Evolutionary conservation across 805 yeast species (phyloP), one percentile per base, ranked within the genome.

Genomic region (Lipomyces kockii): DNA sequence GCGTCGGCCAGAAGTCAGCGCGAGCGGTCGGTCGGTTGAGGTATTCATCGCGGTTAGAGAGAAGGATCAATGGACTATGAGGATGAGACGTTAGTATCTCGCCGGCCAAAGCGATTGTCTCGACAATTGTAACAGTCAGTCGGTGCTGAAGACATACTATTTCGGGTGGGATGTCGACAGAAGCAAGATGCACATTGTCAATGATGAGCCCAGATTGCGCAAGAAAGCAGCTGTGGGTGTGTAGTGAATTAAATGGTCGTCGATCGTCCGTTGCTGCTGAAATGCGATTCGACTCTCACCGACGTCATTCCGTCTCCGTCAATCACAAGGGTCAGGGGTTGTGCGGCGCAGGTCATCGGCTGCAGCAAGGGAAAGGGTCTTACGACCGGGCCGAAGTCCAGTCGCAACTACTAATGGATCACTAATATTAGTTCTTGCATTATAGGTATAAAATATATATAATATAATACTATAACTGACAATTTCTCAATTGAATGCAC

Each of bases 21-120:
- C 77, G 75, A 62, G 84, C 82, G 0, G 98, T 94, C 1, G 88
- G 87, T 60, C 99, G 79, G 56, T 82, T 84, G 75, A 90, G 87
- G 73, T 80, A 90, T 77, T 95, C 99, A 76, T 95, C 99, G 58
- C 99, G 78, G 75, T 94, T 94, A 2, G 97, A 91, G 2, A 91
- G 79, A 3, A 92, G 76, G 1, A 94, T 84, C 52, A 94, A 81
- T 0, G 96, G 90, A 72, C 81, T 78, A 65, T 1, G 25, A 35
- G 60, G 53, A 32, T 60, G 20, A 34, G 29, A 14, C 14, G n/a
- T 32, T 56, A 53, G 62, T 29, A 51, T 17, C 46, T 53, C 39
- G 14, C 5, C 39, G 5, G 12, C 17, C 32, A 29, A 29, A 29
- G 32, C 32, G 7, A 29, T 5, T 5, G 32, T 29, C 29, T 27